These are phyloP conservation scores for Suillus subalutaceus DNA, from an alignment of 768 basidiomycete species.

Conservation along the genomic window DNA sequence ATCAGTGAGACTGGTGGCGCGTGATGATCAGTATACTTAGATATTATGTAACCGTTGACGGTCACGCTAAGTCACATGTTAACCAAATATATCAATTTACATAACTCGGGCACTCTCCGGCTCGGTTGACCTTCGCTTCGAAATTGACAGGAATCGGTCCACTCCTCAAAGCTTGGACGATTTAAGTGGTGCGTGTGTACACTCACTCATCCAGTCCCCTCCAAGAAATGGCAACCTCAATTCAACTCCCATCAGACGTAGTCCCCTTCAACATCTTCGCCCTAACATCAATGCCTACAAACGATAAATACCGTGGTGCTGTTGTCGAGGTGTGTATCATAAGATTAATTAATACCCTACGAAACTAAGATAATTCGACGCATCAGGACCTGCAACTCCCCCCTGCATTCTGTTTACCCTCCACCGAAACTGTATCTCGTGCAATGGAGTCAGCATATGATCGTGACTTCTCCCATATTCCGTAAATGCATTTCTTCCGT, in stretches of 20 bases:
- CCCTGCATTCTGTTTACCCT: conserved; percentile 83
- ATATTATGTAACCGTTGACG: no score
- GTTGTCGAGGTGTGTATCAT: conserved; percentile 73
- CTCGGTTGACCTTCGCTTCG: neutral
- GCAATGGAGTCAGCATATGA: conserved; percentile 91
- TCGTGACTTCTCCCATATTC: conserved; percentile 91
- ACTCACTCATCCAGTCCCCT: neutral
- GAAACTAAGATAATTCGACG: conserved; percentile 7
- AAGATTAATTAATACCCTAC: neutral
- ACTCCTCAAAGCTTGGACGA: neutral
- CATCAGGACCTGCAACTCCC: conserved; percentile 76
- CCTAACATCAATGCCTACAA: conserved; percentile 15
- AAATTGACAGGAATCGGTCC: conserved; percentile 1
- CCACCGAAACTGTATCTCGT: conserved; percentile 67
- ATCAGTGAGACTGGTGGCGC: no score
- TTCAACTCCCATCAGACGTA: conserved; percentile 10
- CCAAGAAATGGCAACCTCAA: conserved; percentile 12
- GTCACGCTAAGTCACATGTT: no score
- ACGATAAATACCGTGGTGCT: conserved; percentile 80
- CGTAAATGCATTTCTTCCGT: conserved; percentile 48
- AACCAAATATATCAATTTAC: no score
- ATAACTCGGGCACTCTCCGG: neutral
- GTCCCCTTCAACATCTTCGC: conserved; percentile 1
- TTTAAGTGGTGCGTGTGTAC: conserved; percentile 1
- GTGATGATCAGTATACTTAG: no score